Percentiles rank a stretch among this genome's conserved stretches.
These are phyloP conservation scores for Hypoxylon sp. DNA, from an alignment of 2,329 filamentous ascomycete species.

Conservation along the genomic window DNA sequence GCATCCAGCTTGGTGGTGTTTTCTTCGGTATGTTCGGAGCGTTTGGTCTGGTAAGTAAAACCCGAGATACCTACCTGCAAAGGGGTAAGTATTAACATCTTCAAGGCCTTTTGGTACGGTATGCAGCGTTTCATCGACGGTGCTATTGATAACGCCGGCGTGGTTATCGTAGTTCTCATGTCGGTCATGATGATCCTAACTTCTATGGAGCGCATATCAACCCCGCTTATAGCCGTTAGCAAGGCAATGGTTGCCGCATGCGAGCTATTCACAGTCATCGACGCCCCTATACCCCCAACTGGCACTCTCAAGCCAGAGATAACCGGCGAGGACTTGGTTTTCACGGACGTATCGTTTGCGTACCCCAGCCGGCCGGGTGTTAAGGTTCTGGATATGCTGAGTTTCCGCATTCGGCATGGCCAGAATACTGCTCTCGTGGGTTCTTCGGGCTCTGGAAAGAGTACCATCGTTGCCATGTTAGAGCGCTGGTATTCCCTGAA, in stretches of 20 bases:
- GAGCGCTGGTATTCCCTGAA: slow-evolving; percentile 74
- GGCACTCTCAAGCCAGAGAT: slow-evolving; percentile 58
- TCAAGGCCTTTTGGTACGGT: slow-evolving; percentile 67
- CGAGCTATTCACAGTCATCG: slow-evolving; percentile 64
- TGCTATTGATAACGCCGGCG: slow-evolving; percentile 57
- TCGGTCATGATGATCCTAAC: slow-evolving; percentile 66
- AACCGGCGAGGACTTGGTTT: slow-evolving; percentile 64
- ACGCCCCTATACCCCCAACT: slow-evolving; percentile 53
- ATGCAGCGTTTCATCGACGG: slow-evolving; percentile 58
- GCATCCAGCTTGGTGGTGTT: slow-evolving; percentile 61
- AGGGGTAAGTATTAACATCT: slow-evolving; percentile 49
- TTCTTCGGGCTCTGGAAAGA: slow-evolving; percentile 76
- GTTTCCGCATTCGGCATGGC: slow-evolving; percentile 65
- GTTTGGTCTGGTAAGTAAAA: slow-evolving; percentile 54
- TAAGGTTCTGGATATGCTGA: slow-evolving; percentile 67
- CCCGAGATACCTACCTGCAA: no score
- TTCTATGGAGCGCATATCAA: slow-evolving; percentile 64
- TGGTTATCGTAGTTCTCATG: slow-evolving; percentile 64
- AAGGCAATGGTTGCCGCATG: slow-evolving; percentile 66
- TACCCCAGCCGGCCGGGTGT: slow-evolving; percentile 73
- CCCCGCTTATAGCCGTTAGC: slow-evolving; percentile 64
- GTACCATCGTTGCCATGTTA: slow-evolving; percentile 74
- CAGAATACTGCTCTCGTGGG: slow-evolving; percentile 79
- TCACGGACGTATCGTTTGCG: slow-evolving; percentile 72
- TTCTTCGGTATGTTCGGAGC: slow-evolving; percentile 62